phyloP scores from a whole-genome alignment of 2,329 filamentous ascomycete species.

The Tympanopsis confertula region DNA sequence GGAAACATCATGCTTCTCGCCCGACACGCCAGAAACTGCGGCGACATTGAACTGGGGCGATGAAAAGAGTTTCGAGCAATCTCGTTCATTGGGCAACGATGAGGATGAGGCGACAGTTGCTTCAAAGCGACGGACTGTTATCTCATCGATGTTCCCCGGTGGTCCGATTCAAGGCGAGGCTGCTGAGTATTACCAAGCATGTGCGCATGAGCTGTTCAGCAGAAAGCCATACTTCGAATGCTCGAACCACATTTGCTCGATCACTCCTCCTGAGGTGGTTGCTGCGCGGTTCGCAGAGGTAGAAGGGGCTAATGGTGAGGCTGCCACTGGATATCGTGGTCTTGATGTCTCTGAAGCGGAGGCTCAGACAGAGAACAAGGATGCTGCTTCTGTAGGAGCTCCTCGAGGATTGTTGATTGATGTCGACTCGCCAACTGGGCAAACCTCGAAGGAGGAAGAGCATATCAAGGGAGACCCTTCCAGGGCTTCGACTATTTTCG shows the following conservation, averaged over 20 bases:
- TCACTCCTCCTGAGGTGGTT: background rate
- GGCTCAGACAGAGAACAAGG: too few relatives aligned
- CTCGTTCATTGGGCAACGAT: background rate
- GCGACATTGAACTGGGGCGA: conserved; percentile 3
- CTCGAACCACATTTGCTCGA: conserved; percentile 22
- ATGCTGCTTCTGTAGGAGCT: too few relatives aligned
- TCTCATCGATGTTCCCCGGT: conserved; percentile 3
- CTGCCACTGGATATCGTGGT: too few relatives aligned
- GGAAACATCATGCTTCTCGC: conserved; percentile 15
- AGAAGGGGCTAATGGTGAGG: too few relatives aligned
- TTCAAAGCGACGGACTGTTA: background rate
- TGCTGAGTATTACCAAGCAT: conserved; percentile 29
- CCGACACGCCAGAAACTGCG: conserved; percentile 14
- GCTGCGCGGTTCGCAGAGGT: too few relatives aligned
- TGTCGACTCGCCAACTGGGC: too few relatives aligned
- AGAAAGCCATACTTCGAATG: conserved; percentile 27
- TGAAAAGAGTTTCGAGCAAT: conserved; percentile 1
- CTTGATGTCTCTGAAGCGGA: too few relatives aligned
- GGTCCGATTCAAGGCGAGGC: conserved; percentile 16
- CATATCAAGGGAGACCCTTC: too few relatives aligned
- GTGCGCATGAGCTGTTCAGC: conserved; percentile 27
- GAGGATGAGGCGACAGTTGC: too few relatives aligned
- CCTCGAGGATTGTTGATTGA: too few relatives aligned
- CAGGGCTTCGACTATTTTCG: too few relatives aligned
- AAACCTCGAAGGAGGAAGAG: too few relatives aligned